Evolutionary conservation across 2,329 filamentous ascomycete species (phyloP).

Genomic region (Botrytis galanthina): DNA sequence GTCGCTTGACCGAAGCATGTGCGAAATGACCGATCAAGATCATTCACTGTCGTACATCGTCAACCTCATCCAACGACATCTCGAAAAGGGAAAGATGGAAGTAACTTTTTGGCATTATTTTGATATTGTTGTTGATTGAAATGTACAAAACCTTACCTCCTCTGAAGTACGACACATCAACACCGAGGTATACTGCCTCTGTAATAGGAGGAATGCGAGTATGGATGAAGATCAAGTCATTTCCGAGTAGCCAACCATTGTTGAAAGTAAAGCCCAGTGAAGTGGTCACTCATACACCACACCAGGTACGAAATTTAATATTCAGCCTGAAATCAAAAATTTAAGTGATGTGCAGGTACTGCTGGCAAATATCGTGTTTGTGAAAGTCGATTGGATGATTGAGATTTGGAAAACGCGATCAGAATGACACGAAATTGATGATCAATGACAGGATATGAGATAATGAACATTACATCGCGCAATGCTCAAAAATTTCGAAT

Average conservation of each 20-base stretch:
- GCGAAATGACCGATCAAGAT: slow-evolving; percentile 13
- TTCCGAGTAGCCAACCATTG: slow-evolving; percentile 4
- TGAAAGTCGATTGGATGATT: not conserved
- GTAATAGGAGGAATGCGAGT: not conserved
- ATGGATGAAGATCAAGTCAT: not conserved
- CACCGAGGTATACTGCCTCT: not conserved
- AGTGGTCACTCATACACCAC: slow-evolving; percentile 13
- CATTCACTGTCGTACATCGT: not conserved
- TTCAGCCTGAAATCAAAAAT: slow-evolving; percentile 6
- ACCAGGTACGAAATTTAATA: slow-evolving; percentile 7
- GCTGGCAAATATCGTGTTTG: not conserved
- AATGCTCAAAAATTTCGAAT: not conserved
- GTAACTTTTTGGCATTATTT: too few species aligned
- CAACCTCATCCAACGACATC: slow-evolving; percentile 1
- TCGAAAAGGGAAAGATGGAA: not conserved
- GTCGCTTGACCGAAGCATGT: slow-evolving; percentile 23
- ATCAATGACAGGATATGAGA: not conserved
- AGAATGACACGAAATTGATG: not conserved
- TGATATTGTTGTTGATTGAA: not conserved
- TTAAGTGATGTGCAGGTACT: not conserved
- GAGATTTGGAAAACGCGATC: not conserved
- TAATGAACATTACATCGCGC: not conserved
- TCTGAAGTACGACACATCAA: not conserved
- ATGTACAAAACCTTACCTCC: not conserved
- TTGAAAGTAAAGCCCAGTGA: not conserved